Conservation (phyloP, 2,329 filamentous ascomycete species). For the Ilyonectria sp. region DNA sequence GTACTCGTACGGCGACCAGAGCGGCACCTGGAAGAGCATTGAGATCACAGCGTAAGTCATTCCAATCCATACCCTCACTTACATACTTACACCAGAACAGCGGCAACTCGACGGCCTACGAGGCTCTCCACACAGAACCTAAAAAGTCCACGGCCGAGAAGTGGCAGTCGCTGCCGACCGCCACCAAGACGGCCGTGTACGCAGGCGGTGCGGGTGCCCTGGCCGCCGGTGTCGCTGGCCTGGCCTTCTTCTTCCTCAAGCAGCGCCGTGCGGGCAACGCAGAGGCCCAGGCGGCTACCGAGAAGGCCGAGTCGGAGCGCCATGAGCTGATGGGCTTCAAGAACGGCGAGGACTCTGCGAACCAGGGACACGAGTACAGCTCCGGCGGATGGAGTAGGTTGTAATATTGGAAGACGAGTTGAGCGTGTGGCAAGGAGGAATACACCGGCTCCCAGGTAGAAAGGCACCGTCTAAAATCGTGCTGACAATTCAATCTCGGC, state of each 20-base stretch:
- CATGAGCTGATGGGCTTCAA: slow-evolving; percentile 66
- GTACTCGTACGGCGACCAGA: slow-evolving; percentile 75
- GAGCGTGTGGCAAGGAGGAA: background rate
- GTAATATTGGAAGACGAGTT: slow-evolving; percentile 10
- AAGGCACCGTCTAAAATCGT: background rate
- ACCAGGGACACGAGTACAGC: slow-evolving; percentile 49
- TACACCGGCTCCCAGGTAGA: background rate
- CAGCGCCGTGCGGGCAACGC: slow-evolving; percentile 67
- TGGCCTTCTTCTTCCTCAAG: slow-evolving; percentile 68
- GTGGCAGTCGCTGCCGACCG: slow-evolving; percentile 66
- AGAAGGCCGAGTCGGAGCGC: slow-evolving; percentile 63
- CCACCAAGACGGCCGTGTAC: slow-evolving; percentile 69
- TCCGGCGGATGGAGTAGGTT: slow-evolving; percentile 34
- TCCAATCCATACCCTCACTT: background rate
- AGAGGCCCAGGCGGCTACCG: slow-evolving; percentile 65
- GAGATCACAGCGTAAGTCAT: slow-evolving; percentile 66
- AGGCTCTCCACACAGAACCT: slow-evolving; percentile 58
- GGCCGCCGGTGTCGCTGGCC: slow-evolving; percentile 57
- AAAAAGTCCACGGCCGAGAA: slow-evolving; percentile 66
- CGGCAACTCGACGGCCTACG: slow-evolving; percentile 70
- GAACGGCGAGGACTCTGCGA: slow-evolving; percentile 46
- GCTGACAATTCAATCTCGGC: background rate
- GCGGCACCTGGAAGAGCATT: slow-evolving; percentile 76
- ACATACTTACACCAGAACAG: slow-evolving; percentile 49
- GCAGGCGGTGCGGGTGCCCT: slow-evolving; percentile 61